Base-by-base conservation (phyloP, 371 early-diverging fungal genomes). In the Rhizomucor pusillus region DNA sequence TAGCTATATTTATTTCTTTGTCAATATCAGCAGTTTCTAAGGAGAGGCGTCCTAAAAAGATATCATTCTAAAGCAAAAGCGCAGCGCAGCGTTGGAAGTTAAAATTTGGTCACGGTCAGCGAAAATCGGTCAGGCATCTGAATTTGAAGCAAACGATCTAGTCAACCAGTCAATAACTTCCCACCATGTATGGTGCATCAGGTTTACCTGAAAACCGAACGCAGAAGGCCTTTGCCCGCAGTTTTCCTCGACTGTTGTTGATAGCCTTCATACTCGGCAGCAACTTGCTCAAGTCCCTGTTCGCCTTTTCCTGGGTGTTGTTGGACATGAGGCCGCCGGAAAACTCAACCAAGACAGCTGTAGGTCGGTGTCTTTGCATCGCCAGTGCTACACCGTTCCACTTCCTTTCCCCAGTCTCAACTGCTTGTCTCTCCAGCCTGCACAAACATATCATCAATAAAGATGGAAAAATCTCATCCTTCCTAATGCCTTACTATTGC, bases 211-310 rank as follows among this genome's bases (percentile, higher is more conserved):
- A 11, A 37, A 37, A 37, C 11, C 37, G 37, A 37, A 37, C 37
- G 37, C 37, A 37, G 14, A 11, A 37, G 9, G 37, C 14, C 11
- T 9, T 37, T 14, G 37, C 14, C 37, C 11, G 14, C 9, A 37
- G 14, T 9, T 37, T 9, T 14, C 11, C 37, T 9, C 37, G 37
- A 37, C 11, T 37, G 37, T 37, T 14, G 37, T 37, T 37, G 37
- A 37, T 14, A 14, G 14, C 37, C 14, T 37, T 37, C 37, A 37
- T 11, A 14, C 14, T 37, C 14, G 47, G 47, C 23, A 49, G 35
- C 19, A 49, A 33, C 19, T 49, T 49, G 34, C 20, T 35, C 19
- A 34, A 5, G 65, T 82, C 1, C 65, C 81, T 39, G 78, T 82
- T 10, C 57, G 75, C 46, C 70, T 75, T 53, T 61, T 67, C 19